Evolutionary conservation across 495 filamentous ascomycete species (phyloP), one percentile per base, ranked within the genome.

Genomic region (Penicillium coprophilum): DNA sequence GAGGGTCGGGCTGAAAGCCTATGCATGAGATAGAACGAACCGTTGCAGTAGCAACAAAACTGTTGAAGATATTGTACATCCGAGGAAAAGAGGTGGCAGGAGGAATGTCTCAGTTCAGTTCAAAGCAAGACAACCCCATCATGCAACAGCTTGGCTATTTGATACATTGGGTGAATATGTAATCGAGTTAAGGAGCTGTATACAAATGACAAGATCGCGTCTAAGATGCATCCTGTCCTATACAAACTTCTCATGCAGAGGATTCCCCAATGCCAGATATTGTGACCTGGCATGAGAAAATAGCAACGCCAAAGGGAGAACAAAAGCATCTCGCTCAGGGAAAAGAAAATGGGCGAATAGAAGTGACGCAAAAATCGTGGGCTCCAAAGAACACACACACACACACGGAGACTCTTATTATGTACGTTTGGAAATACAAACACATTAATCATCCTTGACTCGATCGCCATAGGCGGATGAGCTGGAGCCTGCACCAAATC

Each of bases 361-460:
- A 39, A 36, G 45, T 57, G 56, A 62, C 48, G 59, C 57, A 64
- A 43, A 60, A 41, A 56, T 56, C 21, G 40, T 44, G 60, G 44
- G 54, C 46, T 24, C 27, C 49, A 27, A 46, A 34, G 21, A 21
- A 43, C 67, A 44, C 57, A 62, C 56, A 44, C 57, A 62, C 56
- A 59, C 51, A 59, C 44, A 50, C 36, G 55, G 43, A 49, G 17
- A 46, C 24, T 54, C 67, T 56, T 65, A 70, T 65, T 68, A 68
- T 70, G 59, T 65, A 70, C 62, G 59, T 47, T 55, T 50, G 53
- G n/a, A 53, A 51, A 54, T 17, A 31, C 49, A 54, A 53, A 53
- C 53, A 60, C 15, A 48, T 68, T 51, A 76, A 55, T 71, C 71
- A 34, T 71, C 70, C 54, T 74, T 75, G 15, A 34, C 38, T 44